phyloP scores from a whole-genome alignment of 306 rosid genomes.

The Gastrolobium bilobum region DNA sequence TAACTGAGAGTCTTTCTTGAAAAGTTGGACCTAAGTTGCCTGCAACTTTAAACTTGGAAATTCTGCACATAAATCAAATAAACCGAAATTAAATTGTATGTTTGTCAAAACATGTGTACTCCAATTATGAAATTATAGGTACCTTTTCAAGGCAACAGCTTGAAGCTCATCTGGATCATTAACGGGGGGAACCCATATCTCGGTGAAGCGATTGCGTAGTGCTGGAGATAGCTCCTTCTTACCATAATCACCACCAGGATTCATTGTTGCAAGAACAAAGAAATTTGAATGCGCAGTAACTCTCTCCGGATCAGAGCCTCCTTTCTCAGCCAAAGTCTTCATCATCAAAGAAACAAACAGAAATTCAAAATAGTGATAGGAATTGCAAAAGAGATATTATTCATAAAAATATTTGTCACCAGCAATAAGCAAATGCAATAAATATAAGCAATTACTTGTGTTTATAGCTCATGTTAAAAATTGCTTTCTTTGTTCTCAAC shows the following conservation, averaged over 20 bases:
- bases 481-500: neutral
- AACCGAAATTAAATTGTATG: neutral
- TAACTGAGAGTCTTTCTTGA: constrained; percentile 47
- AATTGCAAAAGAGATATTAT: constrained; percentile 13
- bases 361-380: neutral
- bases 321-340: constrained; percentile 93
- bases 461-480: neutral
- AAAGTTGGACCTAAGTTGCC: constrained; percentile 11
- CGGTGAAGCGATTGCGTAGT: constrained; percentile 94
- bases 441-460: neutral
- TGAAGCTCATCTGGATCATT: constrained; percentile 74
- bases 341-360: constrained; percentile 37
- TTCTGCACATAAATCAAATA: constrained; percentile 55
- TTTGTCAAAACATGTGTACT: neutral
- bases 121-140: neutral
- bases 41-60: constrained; percentile 55
- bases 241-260: constrained; percentile 99
- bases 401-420: constrained; percentile 10
- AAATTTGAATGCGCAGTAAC: constrained; percentile 75
- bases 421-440: constrained; percentile 25
- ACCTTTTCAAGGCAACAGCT: constrained; percentile 77
- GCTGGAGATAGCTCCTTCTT: constrained; percentile 94
- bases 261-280: constrained; percentile 94
- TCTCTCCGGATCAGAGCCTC: constrained; percentile 81
- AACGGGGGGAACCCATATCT: constrained; percentile 97